phyloP scores from a whole-genome alignment of 164 flowering plant species.

The Magnolia changhungtana region DNA sequence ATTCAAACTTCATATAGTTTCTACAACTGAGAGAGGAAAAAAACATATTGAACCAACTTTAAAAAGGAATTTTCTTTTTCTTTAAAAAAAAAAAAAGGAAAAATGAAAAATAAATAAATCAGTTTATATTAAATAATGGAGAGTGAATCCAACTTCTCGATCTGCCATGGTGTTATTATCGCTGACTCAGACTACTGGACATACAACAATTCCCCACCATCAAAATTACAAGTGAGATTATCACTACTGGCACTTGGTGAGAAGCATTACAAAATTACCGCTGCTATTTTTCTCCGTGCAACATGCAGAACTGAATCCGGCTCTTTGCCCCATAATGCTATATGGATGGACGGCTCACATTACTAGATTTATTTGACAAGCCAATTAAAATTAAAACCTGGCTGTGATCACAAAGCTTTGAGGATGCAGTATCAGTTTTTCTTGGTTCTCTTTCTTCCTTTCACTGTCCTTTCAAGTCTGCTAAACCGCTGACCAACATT shows the following conservation, averaged over 20 bases:
- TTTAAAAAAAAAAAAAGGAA: too few relatives aligned
- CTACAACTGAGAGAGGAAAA: too few relatives aligned
- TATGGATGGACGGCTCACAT: neutral
- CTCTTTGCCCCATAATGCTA: neutral
- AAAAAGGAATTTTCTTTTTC: too few relatives aligned
- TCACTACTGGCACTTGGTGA: neutral
- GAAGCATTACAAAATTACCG: neutral
- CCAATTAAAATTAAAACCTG: neutral
- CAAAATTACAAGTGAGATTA: too few relatives aligned
- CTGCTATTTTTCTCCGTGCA: neutral
- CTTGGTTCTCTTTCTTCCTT: conserved; percentile 13
- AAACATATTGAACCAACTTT: too few relatives aligned
- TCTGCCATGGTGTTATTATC: too few relatives aligned
- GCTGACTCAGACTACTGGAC: too few relatives aligned
- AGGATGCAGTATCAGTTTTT: conserved; percentile 1
- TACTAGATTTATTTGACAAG: neutral
- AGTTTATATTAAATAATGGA: too few relatives aligned
- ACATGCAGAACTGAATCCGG: neutral
- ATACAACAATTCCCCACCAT: too few relatives aligned
- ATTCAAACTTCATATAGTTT: too few relatives aligned
- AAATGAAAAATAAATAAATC: too few relatives aligned
- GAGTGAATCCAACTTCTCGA: too few relatives aligned
- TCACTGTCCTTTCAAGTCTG: conserved; percentile 17
- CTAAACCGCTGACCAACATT: conserved; percentile 15
- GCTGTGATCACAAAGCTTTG: neutral